Conservation (phyloP, 2,329 filamentous ascomycete species). For the Penicillium italicum region DNA sequence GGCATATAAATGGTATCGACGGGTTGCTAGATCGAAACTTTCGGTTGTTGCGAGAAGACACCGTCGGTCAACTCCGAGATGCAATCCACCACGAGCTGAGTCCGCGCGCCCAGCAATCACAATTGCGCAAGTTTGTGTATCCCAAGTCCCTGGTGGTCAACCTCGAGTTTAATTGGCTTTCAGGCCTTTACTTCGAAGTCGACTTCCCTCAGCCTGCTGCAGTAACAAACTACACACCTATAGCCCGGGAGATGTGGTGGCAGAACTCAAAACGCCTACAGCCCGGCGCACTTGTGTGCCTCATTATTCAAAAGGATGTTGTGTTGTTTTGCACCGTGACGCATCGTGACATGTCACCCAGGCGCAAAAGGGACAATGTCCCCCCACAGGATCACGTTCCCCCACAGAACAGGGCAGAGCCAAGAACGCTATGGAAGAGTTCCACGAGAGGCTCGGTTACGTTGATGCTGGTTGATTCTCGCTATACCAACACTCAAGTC, state of each 20-base stretch:
- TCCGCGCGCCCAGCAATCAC: background rate
- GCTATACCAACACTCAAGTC: conserved; percentile 20
- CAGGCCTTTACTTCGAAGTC: conserved; percentile 21
- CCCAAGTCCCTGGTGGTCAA: conserved; percentile 1
- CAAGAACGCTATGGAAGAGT: conserved; percentile 26
- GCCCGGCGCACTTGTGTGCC: conserved; percentile 29
- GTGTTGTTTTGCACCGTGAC: conserved; percentile 28
- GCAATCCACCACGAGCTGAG: conserved; percentile 23
- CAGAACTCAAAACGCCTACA: conserved; percentile 29
- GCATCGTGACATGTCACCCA: conserved; percentile 10
- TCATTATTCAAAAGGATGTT: conserved; percentile 18
- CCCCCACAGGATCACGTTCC: background rate
- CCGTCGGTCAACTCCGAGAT: conserved; percentile 32
- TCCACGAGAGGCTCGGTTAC: conserved; percentile 27
- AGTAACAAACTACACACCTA: conserved; percentile 4
- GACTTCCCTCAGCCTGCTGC: conserved; percentile 25
- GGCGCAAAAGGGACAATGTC: background rate
- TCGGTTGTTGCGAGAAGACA: conserved; percentile 38
- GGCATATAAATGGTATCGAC: conserved; percentile 25
- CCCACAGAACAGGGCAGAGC: background rate
- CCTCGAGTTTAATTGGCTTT: conserved; percentile 18
- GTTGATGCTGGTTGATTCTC: conserved; percentile 28
- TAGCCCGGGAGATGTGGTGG: conserved; percentile 29
- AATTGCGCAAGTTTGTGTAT: conserved; percentile 16
- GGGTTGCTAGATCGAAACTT: conserved; percentile 37